Evolutionary conservation across 2,329 filamentous ascomycete species (phyloP).

Genomic region (Claviceps spartinae): DNA sequence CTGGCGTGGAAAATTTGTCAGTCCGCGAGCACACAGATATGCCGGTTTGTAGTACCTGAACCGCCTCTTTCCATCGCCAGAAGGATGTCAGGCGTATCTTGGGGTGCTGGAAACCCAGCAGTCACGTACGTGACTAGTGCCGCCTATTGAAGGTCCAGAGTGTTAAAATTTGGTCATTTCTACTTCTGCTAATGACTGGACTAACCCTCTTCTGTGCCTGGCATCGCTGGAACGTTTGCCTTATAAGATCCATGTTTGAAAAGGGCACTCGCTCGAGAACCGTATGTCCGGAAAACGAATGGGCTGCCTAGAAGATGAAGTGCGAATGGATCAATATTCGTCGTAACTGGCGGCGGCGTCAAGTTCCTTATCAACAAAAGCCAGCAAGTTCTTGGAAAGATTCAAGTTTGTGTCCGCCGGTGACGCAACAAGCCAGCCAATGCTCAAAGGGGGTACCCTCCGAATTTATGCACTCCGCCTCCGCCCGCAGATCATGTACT

Average conservation of each 20-base stretch:
- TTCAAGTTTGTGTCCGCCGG: background rate
- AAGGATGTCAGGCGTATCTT: slow-evolving; percentile 71
- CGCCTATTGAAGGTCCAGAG: slow-evolving; percentile 32
- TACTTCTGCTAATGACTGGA: slow-evolving; percentile 15
- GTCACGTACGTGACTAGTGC: slow-evolving; percentile 95
- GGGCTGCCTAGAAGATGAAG: background rate
- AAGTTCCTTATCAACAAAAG: background rate
- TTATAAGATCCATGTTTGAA: slow-evolving; percentile 38
- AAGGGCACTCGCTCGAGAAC: background rate
- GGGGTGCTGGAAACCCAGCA: slow-evolving; percentile 75
- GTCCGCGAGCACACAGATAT: background rate
- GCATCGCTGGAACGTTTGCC: slow-evolving; percentile 45
- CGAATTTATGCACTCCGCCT: background rate
- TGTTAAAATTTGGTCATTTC: background rate
- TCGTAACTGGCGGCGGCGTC: background rate
- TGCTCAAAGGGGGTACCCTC: too few species aligned
- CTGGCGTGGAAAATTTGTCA: slow-evolving; percentile 21
- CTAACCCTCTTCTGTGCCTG: slow-evolving; percentile 45
- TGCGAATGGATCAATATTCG: background rate
- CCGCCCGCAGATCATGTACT: background rate
- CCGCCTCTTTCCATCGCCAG: slow-evolving; percentile 87
- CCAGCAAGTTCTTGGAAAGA: background rate
- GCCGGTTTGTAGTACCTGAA: slow-evolving; percentile 45
- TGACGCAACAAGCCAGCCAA: background rate
- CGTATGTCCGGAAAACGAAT: too few species aligned